Evolutionary conservation across 129 eudicot species (phyloP).

Genomic region (Cynara cardunculus): DNA sequence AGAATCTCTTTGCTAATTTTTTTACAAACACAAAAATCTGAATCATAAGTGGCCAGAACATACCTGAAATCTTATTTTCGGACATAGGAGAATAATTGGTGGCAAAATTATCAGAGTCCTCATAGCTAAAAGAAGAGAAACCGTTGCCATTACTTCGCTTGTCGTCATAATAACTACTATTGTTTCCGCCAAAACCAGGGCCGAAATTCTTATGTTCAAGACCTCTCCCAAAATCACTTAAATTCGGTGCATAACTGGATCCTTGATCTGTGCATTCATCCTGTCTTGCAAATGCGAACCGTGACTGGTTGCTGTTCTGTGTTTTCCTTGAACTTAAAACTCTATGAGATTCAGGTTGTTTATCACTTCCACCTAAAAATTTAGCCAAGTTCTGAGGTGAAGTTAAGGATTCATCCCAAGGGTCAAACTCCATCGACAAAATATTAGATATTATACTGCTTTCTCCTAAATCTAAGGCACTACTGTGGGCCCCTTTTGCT

Average conservation of each 20-base stretch:
- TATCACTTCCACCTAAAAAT: conserved; percentile 25
- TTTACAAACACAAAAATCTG: background rate
- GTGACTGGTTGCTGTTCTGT: conserved; percentile 30
- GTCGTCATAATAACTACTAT: conserved; percentile 31
- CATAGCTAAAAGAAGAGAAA: conserved; percentile 43
- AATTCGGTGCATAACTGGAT: conserved; percentile 25
- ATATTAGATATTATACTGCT: conserved; percentile 31
- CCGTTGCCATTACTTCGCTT: conserved; percentile 43
- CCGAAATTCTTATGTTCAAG: conserved; percentile 27
- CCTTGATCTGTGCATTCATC: conserved; percentile 27
- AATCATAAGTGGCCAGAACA: background rate
- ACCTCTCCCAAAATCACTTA: conserved; percentile 30
- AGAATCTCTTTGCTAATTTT: background rate
- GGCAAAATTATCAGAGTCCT: conserved; percentile 43
- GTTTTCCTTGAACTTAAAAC: conserved; percentile 28
- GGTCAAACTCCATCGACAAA: conserved; percentile 35
- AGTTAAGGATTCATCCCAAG: conserved; percentile 37
- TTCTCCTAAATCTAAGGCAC: conserved; percentile 22
- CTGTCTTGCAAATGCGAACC: conserved; percentile 34
- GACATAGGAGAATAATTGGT: conserved; percentile 33
- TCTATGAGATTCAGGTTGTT: conserved; percentile 20
- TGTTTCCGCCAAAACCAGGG: conserved; percentile 33
- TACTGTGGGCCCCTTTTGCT: background rate
- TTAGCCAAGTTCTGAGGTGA: conserved; percentile 32
- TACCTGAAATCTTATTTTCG: conserved; percentile 60